Base-by-base conservation (phyloP, 768 basidiomycete species). In the Termitomyces sp. region DNA sequence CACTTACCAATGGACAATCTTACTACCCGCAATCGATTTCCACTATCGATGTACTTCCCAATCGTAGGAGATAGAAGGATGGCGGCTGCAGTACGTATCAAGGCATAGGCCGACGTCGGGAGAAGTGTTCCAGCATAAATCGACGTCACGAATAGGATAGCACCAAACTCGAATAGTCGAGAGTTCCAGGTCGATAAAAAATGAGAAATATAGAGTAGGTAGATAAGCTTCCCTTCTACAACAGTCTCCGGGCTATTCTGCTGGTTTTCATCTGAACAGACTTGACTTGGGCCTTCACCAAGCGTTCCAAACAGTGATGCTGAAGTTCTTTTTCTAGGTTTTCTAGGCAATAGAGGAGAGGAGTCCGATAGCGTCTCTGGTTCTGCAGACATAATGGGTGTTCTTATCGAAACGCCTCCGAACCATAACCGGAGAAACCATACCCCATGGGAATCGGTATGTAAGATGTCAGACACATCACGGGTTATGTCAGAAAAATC, bases 161-260 rank as follows among this genome's bases (percentile, higher is more conserved):
- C 64, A 16, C 65, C 69, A 46, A 70, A 71, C 56, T 71, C 68
- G 52, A 70, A 71, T 14, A 65, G 48, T 5, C 69, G 63, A 26
- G 68, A 62, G 48, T 70, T 71, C 70, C 70, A 71, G 14, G 68
- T 69, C 2, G 70, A 68, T 30, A 69, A 61, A 49, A 68, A 66
- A 52, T 70, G 68, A 7, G 68, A 70, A 35, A 65, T 32, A 43
- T 66, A 70, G 16, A 70, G 58, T n/a, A 58, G 28, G 16, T 46
- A 45, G 41, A 28, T 26, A 4, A 58, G 28, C 20, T 52, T 51
- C n/a, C 30, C 20, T 24, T 16, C 35, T 22, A 5, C 16, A 2
- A 28, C 10, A 40, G 52, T 26, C 11, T 41, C 28, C 20, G 36
- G 41, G 57, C 43, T 41, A 52, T 40, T 7, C 22, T 18, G 35